Percentiles rank a stretch among this genome's conserved stretches.
These are phyloP conservation scores for Paraconiothyrium sp. DNA, from an alignment of 2,329 filamentous ascomycete genomes.

Conservation along the genomic window DNA sequence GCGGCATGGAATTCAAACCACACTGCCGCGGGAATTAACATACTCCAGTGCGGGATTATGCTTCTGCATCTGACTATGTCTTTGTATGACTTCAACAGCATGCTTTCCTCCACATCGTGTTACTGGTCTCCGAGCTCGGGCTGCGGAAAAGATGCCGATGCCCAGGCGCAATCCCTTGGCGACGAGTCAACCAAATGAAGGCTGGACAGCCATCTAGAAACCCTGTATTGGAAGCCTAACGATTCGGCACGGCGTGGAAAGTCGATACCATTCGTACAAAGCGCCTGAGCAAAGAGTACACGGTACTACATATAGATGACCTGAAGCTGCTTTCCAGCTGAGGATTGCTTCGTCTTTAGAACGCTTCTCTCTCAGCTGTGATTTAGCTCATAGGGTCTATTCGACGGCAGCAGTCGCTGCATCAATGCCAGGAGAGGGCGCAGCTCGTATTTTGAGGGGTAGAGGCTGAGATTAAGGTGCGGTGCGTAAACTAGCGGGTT, in stretches of 20 bases:
- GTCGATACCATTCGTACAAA: background rate
- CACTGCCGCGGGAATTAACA: too few relatives aligned
- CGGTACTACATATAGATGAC: too few relatives aligned
- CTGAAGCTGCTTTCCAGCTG: too few relatives aligned
- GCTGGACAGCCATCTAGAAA: background rate
- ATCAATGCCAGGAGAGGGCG: background rate
- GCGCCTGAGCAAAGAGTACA: background rate
- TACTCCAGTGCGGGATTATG: too few relatives aligned
- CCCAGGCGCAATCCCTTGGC: background rate
- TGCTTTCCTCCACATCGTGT: background rate
- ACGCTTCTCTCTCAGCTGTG: background rate
- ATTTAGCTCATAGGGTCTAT: background rate
- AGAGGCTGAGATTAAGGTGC: slow-evolving; percentile 35
- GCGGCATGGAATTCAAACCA: too few relatives aligned
- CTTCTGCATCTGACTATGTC: background rate
- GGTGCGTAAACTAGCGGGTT: slow-evolving; percentile 42
- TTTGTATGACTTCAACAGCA: background rate
- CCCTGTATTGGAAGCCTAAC: slow-evolving; percentile 1
- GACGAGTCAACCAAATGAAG: background rate
- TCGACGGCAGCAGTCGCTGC: background rate
- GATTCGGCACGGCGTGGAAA: background rate
- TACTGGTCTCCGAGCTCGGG: background rate
- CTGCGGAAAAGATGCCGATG: background rate
- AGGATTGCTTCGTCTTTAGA: background rate
- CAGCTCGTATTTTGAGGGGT: background rate